Evolutionary conservation across 2,329 filamentous ascomycete species (phyloP), one percentile per base, ranked within the genome.

Genomic region (Myotisia sp.): DNA sequence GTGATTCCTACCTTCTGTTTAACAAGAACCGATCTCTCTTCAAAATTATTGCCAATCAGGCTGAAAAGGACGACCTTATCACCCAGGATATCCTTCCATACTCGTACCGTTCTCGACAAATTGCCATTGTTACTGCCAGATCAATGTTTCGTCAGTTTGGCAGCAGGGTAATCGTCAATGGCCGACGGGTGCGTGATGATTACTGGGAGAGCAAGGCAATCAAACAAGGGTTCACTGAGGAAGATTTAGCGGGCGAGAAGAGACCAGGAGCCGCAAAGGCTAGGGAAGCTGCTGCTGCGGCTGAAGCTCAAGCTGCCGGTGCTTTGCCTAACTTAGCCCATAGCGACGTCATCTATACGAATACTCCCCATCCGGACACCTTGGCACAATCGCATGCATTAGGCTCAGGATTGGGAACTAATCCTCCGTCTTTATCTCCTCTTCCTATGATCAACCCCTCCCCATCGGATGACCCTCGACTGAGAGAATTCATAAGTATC

Each of bases 61-160:
- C 79, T 18, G 90, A 98, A 55, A 98, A 98, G 66, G 90, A 98
- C 55, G 85, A 95, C 50, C 67, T 98, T 10, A 93, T 98, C 31
- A 70, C 77, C 43, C 86, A 95, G 62, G 90, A 95, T 50, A 92
- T 95, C 38, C 65, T 98, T 13, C 90, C 90, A 0, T 98, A 95
- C 57, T 94, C 87, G 3, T 98, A 98, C 56, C 76, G 90, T 28
- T 98, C 90, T n/a, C 76, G 90, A 33, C 90, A 98, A 59, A 98
- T 98, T 47, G 90, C 90, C 33, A 94, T 98, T 42, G 90, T 98
- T 27, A 95, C 90, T 1, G 90, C 90, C 19, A 76, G 84, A 44
- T 95, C 87, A 47, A 98, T 98, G 90, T 98, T 95, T 59, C 77
- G 90, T 27, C 90, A 98, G 56, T 98, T 98, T 56, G 90, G 90